Evolutionary conservation across 352 stramenopile species (phyloP), one percentile per base, ranked within the genome.

Genomic region (Globisporangium sylvaticum): DNA sequence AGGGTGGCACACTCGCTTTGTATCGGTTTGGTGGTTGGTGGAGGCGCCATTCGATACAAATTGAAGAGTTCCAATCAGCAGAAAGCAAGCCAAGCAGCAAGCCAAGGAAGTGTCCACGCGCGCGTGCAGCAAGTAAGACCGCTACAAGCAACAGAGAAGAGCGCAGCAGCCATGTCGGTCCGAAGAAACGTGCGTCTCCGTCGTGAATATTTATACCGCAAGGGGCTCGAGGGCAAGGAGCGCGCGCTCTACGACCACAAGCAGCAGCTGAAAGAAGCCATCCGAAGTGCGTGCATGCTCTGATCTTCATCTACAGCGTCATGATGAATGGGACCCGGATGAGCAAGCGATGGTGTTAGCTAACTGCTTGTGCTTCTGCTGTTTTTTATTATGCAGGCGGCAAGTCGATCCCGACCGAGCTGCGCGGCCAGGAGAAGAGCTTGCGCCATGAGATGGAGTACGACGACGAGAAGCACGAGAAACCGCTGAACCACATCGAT

Each of bases 121-220:
- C 8, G 4, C 0, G 39, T 50, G 53, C 27, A 57, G 50, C 18
- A 50, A 50, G 37, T 10, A 39, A 1, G n/a, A n/a, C n/a, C n/a
- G n/a, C n/a, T 37, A 12, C 31, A 37, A 48, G 18, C 48, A 20
- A 44, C 37, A 44, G 37, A 37, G 31, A 37, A 37, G 31, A 2
- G n/a, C n/a, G n/a, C 44, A n/a, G 44, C 2, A 44, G 62, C n/a
- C 62, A 96, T 96, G 88, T 96, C 88, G 55, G 87, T 97, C 54
- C 88, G 91, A 58, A 80, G 97, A 53, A 97, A 99, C 68, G 97
- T 99, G 52, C 96, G 98, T 75, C 81, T 99, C 29, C 97, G 98
- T 54, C 96, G 98, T 70, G 98, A 99, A 80, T 99, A 99, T 76
- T 81, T 99, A 66, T 99, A 99, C 79, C 90, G 97, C 75, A 99